Conservation (phyloP, 371 early-diverging fungal species). For the Blastocladiella emersonii region DNA sequence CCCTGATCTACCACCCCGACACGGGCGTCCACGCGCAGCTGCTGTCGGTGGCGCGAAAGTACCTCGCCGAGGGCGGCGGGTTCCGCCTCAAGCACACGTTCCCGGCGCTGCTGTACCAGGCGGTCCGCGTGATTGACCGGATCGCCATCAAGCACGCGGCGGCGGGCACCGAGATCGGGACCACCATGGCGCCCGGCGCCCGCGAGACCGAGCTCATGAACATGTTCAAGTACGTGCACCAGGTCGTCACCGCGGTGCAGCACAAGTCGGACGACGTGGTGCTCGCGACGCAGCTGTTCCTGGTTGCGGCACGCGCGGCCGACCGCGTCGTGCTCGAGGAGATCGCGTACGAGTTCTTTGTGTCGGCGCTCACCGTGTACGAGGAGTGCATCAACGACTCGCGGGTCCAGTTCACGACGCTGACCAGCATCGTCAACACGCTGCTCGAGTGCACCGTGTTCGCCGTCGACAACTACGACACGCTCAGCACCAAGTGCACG, state of each 20-base stretch:
- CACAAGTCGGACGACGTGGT: conserved; percentile 35
- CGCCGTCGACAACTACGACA: conserved; percentile 70
- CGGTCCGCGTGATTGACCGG: conserved; percentile 52
- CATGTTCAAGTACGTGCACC: conserved; percentile 60
- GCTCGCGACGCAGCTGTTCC: conserved; percentile 47
- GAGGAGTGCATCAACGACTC: conserved; percentile 81
- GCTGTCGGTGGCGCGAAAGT: conserved; percentile 58
- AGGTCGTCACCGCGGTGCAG: conserved; percentile 50
- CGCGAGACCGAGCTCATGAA: conserved; percentile 34
- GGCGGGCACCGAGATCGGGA: neutral
- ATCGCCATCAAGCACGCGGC: conserved; percentile 7
- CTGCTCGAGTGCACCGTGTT: conserved; percentile 51
- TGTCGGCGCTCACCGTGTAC: conserved; percentile 67
- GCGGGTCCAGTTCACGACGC: conserved; percentile 65
- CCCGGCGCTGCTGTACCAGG: conserved; percentile 61
- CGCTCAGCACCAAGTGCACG: conserved; percentile 69
- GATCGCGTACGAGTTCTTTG: conserved; percentile 78
- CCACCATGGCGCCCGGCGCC: neutral
- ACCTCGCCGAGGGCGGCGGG: conserved; percentile 64
- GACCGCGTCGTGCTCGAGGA: conserved; percentile 67
- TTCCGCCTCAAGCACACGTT: conserved; percentile 69
- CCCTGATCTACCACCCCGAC: conserved; percentile 54
- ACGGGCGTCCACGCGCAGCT: conserved; percentile 62
- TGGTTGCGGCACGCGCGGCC: conserved; percentile 68
- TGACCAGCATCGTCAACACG: conserved; percentile 64